Evolutionary conservation across 1,284 basidiomycete species (phyloP).

Genomic region (Microbotryum scabiosae): DNA sequence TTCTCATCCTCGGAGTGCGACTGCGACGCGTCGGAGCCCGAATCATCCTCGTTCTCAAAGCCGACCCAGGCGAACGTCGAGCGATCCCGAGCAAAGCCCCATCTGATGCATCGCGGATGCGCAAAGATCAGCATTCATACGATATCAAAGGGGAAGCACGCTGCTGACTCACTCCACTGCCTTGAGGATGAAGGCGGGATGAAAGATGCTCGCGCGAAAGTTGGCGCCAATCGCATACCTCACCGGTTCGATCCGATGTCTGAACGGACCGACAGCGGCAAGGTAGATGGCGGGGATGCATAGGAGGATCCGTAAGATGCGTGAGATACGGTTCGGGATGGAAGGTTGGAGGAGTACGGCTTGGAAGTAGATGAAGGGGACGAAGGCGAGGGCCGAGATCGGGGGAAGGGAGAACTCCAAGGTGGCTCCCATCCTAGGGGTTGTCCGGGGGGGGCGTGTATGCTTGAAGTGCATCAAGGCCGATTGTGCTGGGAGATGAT

Average conservation of each 20-base stretch:
- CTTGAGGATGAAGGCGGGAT: conserved; percentile 13
- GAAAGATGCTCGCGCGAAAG: conserved; percentile 16
- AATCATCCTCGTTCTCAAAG: conserved; percentile 2
- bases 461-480: too few relatives aligned
- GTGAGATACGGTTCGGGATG: conserved; percentile 5
- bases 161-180: conserved; percentile 5
- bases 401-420: conserved; percentile 5
- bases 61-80: conserved; percentile 13
- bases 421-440: too few relatives aligned
- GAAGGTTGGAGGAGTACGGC: conserved; percentile 21
- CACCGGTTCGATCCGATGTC: conserved; percentile 9
- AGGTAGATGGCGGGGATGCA: conserved; percentile 8
- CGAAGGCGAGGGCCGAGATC: conserved; percentile 5
- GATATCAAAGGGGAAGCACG: background rate
- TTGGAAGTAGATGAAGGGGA: conserved; percentile 6
- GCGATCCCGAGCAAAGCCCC: background rate
- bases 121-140: background rate
- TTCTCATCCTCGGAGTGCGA: background rate
- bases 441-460: too few relatives aligned
- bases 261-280: conserved; percentile 2
- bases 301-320: background rate
- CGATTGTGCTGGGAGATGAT: too few relatives aligned
- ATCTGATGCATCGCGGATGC: background rate
- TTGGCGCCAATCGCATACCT: conserved; percentile 11
- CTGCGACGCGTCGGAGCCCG: background rate